Conservation (phyloP, 805 yeast species). For the Starmerella stellata region DNA sequence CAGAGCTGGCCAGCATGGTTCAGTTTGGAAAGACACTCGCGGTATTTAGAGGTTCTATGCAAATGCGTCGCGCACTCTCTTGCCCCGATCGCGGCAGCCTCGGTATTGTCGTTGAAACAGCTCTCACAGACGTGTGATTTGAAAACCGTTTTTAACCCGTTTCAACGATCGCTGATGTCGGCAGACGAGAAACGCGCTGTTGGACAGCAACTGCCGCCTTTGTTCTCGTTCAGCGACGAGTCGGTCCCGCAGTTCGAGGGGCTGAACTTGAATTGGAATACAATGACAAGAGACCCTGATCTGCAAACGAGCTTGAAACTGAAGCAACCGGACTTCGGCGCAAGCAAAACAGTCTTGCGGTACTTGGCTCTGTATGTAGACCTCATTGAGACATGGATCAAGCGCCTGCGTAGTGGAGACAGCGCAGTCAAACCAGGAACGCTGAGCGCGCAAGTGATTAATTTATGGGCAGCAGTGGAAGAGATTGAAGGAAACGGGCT, state of each 20-base stretch:
- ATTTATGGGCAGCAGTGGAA: conserved; percentile 64
- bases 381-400: conserved; percentile 62
- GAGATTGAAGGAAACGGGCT: conserved; percentile 93
- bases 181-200: conserved; percentile 8
- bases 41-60: conserved; percentile 56
- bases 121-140: conserved; percentile 8
- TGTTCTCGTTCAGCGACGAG: neutral
- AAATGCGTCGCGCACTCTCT: conserved; percentile 21
- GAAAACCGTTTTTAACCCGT: conserved; percentile 8
- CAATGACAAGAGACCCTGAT: neutral
- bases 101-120: conserved; percentile 7
- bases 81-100: conserved; percentile 3
- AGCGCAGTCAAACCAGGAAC: conserved; percentile 8
- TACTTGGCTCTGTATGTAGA: conserved; percentile 52
- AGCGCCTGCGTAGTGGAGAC: conserved; percentile 14
- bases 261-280: neutral
- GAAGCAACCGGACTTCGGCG: neutral
- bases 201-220: neutral
- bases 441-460: conserved; percentile 17
- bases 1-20: conserved; percentile 58
- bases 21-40: conserved; percentile 35
- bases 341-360: neutral
- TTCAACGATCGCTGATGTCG: conserved; percentile 10
- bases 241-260: neutral
- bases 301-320: neutral